Percentiles rank a stretch among this genome's conserved stretches.
phyloP scores from a whole-genome alignment of 371 early-diverging fungal species.

The Conidiobolus coronatus region DNA sequence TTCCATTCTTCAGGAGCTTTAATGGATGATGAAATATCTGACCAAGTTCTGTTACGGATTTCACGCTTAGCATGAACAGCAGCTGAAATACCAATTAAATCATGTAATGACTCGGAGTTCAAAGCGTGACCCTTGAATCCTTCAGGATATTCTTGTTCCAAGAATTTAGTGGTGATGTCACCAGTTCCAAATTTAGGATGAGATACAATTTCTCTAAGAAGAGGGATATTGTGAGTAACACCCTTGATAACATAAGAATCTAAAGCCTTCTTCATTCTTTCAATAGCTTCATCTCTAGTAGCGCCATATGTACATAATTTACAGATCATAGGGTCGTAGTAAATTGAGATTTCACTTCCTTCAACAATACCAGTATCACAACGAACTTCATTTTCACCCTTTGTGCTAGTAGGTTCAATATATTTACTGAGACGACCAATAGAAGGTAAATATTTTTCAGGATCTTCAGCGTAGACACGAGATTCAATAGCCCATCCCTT shows the following conservation, averaged over 20 bases:
- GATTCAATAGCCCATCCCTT: slow-evolving; percentile 71
- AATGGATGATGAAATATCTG: slow-evolving; percentile 9
- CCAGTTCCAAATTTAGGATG: slow-evolving; percentile 58
- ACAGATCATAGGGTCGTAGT: slow-evolving; percentile 68
- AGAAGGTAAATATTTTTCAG: slow-evolving; percentile 67
- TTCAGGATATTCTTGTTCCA: slow-evolving; percentile 75
- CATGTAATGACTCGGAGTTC: slow-evolving; percentile 14
- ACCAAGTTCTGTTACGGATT: slow-evolving; percentile 28
- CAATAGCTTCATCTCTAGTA: slow-evolving; percentile 51
- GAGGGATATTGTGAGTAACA: slow-evolving; percentile 87
- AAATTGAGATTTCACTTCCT: slow-evolving; percentile 61
- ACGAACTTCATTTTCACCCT: slow-evolving; percentile 31
- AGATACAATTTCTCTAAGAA: slow-evolving; percentile 64
- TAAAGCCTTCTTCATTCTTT: slow-evolving; percentile 55
- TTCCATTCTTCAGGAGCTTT: slow-evolving; percentile 18
- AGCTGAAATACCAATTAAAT: slow-evolving; percentile 39
- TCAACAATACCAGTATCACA: slow-evolving; percentile 62
- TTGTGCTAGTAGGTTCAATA: slow-evolving; percentile 27
- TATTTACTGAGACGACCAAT: slow-evolving; percentile 69
- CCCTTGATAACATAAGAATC: slow-evolving; percentile 78
- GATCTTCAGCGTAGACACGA: slow-evolving; percentile 79
- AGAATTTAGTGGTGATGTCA: slow-evolving; percentile 66
- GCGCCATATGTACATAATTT: slow-evolving; percentile 72
- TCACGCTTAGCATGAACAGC: slow-evolving; percentile 46
- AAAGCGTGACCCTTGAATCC: slow-evolving; percentile 63